Conservation (phyloP, 2,329 filamentous ascomycete genomes). For the Colletotrichum cordylinicola region DNA sequence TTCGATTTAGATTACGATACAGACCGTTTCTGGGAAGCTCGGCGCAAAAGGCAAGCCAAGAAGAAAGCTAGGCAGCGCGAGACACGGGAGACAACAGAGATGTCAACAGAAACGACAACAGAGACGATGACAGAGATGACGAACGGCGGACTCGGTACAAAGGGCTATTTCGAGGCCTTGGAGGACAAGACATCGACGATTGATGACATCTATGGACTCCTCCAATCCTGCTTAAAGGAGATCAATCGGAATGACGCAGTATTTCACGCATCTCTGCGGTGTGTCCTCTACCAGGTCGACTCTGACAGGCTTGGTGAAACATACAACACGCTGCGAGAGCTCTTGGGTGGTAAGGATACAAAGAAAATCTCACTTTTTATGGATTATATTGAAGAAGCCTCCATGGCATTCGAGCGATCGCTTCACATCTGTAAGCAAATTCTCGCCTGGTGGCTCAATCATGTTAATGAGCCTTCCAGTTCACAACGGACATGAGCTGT, state of each 20-base stretch:
- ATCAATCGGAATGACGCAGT: not conserved
- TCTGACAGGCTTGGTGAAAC: not conserved
- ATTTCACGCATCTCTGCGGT: not conserved
- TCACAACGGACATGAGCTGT: not conserved
- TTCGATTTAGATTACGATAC: not conserved
- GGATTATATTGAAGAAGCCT: not conserved
- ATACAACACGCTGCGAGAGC: not conserved
- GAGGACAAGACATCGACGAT: not conserved
- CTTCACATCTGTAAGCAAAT: not conserved
- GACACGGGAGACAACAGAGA: not conserved
- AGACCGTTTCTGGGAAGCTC: not conserved
- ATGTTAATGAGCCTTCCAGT: not conserved
- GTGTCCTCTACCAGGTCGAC: not conserved
- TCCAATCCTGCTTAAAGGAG: not conserved
- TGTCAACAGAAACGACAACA: not conserved
- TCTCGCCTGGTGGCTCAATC: not conserved
- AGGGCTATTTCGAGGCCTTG: not conserved
- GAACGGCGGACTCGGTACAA: not conserved
- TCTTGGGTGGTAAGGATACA: not conserved
- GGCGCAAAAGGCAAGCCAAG: not conserved
- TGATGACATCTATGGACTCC: not conserved
- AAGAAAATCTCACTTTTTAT: not conserved
- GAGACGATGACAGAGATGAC: not conserved
- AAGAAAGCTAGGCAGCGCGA: not conserved
- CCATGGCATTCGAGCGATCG: not conserved